These are phyloP conservation scores for Trapa bicornis DNA, from an alignment of 345 rosid genomes.

Conservation along the genomic window DNA sequence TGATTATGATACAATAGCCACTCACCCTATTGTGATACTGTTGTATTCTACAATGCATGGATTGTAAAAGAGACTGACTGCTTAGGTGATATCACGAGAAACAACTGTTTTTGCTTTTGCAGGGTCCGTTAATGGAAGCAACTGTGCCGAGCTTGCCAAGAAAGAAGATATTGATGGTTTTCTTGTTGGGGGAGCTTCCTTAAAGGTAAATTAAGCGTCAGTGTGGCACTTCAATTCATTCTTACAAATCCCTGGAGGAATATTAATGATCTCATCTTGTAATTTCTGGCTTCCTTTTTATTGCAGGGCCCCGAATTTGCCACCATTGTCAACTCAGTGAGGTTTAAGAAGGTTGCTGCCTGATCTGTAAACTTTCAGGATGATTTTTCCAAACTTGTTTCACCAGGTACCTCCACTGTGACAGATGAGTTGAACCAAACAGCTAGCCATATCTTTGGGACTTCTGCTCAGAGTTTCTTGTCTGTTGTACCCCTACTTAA, in stretches of 20 bases:
- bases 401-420: not conserved
- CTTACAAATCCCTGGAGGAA: not conserved
- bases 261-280: not conserved
- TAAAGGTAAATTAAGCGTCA: constrained; percentile 43
- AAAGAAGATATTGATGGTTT: constrained; percentile 96
- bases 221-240: not conserved
- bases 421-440: not conserved
- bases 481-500: no score
- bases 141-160: constrained; percentile 84
- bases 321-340: constrained; percentile 78
- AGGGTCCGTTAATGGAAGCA: constrained; percentile 97
- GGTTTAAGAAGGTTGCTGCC: constrained; percentile 79
- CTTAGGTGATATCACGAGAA: not conserved
- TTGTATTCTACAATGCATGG: not conserved
- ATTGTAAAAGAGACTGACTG: constrained; percentile 3
- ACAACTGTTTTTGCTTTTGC: not conserved
- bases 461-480: no score
- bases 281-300: not conserved
- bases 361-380: constrained; percentile 17
- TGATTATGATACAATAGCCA: not conserved
- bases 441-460: no score
- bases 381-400: not conserved
- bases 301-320: constrained; percentile 95
- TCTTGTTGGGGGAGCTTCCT: constrained; percentile 97
- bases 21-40: not conserved